Conservation (phyloP, 1,284 basidiomycete species). For the Trichosporon faecale region DNA sequence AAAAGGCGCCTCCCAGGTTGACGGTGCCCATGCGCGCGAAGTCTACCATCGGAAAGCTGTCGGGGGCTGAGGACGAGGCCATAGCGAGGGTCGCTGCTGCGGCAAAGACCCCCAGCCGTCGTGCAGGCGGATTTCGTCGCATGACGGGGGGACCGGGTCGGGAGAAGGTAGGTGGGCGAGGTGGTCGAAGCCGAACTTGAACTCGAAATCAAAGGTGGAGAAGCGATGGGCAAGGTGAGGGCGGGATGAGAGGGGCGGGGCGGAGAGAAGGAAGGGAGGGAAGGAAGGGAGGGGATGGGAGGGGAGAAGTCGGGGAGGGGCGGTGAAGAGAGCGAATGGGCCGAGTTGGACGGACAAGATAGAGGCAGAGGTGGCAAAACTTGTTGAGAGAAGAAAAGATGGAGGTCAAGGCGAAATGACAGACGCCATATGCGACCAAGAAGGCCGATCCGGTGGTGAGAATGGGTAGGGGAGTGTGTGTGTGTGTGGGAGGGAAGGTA, state of each 20-base stretch:
- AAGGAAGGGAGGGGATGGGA: conserved; percentile 1
- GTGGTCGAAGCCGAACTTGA: no score
- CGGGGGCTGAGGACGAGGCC: conserved; percentile 34
- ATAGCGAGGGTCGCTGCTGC: conserved; percentile 25
- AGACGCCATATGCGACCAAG: conserved; percentile 4
- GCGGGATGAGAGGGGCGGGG: conserved; percentile 8
- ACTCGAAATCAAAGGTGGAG: not conserved
- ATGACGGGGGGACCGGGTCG: conserved; percentile 14
- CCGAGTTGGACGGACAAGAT: conserved; percentile 10
- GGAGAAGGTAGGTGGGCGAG: conserved; percentile 8
- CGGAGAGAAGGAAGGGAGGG: conserved; percentile 6
- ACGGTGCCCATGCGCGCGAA: conserved; percentile 87
- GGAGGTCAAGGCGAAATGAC: not conserved
- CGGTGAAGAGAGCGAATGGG: not conserved
- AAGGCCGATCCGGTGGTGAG: conserved; percentile 2
- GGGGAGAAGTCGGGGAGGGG: conserved; percentile 10
- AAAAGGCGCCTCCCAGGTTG: conserved; percentile 78
- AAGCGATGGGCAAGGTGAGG: not conserved
- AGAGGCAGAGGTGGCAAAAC: not conserved
- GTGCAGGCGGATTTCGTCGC: conserved; percentile 30
- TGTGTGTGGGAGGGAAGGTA: not conserved
- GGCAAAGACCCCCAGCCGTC: conserved; percentile 26
- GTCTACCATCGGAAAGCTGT: conserved; percentile 74
- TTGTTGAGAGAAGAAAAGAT: not conserved
- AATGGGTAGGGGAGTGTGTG: not conserved